Base-by-base conservation (phyloP, 352 stramenopile species). In the Globisporangium alternatum region DNA sequence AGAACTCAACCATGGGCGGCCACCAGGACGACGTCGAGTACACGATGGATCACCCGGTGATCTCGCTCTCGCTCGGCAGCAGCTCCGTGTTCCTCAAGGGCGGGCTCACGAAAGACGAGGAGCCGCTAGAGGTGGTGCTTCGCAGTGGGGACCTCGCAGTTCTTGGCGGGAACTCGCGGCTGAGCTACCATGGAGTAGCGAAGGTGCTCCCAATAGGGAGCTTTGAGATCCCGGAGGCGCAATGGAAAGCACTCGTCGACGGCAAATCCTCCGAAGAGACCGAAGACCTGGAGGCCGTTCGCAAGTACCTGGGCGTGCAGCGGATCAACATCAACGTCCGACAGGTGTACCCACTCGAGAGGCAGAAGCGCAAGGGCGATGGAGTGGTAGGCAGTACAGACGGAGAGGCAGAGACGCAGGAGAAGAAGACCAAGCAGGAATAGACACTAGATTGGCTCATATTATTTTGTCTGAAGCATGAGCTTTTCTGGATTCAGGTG, bases 251-350 rank as follows among this genome's bases (percentile, higher is more conserved):
- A 17, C 69, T 88, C 15, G 43, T 52, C 0, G 43, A 59, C 19
- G 51, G 41, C 17, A 45, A 56, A 37, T 39, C 53, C 47, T 49
- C 33, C 45, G 33, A 59, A 31, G 30, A 66, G 53, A 55, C 62
- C 9, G 72, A 81, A 9, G 72, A 89, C 9, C 72, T 78, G 5
- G 65, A 57, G 12, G 72, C 81, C 4, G 68, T 92, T 35, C 65
- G 60, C n/a, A 69, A 15, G 33, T 92, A 91, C 64, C 60, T 93
- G 35, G 68, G 65, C 39, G 64, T 70, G 10, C 77, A 90, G 39
- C 81, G 86, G 39, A 88, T 94, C 65, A 94, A 94, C 65, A 83
- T 94, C 60, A 94, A 94, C 62, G 65, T 94, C 25, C 80, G 86
- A 5, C 86, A 93, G 48, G 86, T 94, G 55, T 94, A 84, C 58